phyloP scores from a whole-genome alignment of 1,139 yeast species.

The Spathaspora jeffriesii region DNA sequence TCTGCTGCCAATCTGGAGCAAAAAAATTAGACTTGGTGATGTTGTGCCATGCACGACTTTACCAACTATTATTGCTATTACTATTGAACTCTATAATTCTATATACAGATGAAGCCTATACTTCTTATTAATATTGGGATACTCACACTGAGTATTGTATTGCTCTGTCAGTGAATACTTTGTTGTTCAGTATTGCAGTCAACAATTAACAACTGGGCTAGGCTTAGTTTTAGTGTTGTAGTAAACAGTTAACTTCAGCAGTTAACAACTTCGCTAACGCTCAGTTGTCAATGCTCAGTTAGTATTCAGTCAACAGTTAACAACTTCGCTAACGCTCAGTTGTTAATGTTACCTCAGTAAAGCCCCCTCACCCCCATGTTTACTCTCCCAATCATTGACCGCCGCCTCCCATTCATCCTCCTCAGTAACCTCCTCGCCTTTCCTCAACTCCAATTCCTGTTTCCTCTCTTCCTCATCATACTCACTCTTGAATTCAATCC shows the following conservation, averaged over 20 bases:
- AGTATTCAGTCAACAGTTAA: too few relatives aligned
- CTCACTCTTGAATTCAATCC: slow-evolving; percentile 83
- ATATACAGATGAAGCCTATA: too few relatives aligned
- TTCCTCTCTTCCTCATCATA: slow-evolving; percentile 43
- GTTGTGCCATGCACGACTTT: not conserved
- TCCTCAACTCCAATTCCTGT: slow-evolving; percentile 21
- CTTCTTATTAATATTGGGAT: too few relatives aligned
- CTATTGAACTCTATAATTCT: not conserved
- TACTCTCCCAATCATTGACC: slow-evolving; percentile 60
- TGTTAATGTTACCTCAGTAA: slow-evolving; percentile 6
- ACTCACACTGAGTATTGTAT: too few relatives aligned
- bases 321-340: not conserved
- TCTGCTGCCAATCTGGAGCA: not conserved
- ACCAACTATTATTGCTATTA: not conserved
- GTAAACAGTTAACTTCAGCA: too few relatives aligned
- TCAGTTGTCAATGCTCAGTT: too few relatives aligned
- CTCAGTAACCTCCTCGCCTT: slow-evolving; percentile 42
- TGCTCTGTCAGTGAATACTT: too few relatives aligned
- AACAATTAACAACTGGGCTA: too few relatives aligned
- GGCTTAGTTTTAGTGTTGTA: too few relatives aligned
- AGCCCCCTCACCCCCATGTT: slow-evolving; percentile 15
- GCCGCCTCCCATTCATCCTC: slow-evolving; percentile 77
- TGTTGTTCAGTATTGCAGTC: too few relatives aligned
- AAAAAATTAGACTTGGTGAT: not conserved
- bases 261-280: too few relatives aligned